A percentile compares a stretch with the other conserved stretches of the same genome.
These are phyloP conservation scores for Niebla homalea DNA, from an alignment of 495 filamentous ascomycete species.

Conservation along the genomic window DNA sequence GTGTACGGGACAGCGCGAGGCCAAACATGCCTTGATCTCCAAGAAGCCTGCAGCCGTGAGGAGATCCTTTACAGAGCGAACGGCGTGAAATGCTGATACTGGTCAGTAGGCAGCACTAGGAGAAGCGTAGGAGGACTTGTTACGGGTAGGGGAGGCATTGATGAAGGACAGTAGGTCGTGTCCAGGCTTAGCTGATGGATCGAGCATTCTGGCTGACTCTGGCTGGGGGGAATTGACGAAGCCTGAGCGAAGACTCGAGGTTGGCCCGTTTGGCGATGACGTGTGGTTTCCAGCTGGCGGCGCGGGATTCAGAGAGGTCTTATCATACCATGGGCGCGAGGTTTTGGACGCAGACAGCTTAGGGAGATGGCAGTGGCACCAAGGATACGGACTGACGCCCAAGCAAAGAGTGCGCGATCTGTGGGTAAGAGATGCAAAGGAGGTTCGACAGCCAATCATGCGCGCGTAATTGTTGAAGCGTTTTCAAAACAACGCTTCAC, in stretches of 20 bases:
- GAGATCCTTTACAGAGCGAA: slow-evolving; percentile 59
- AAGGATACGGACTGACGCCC: no score
- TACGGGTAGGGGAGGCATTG: slow-evolving; percentile 89
- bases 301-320: no score
- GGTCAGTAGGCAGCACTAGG: not conserved
- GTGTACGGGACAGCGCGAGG: not conserved
- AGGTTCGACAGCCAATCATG: no score
- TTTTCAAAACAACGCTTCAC: no score
- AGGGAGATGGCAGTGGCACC: no score
- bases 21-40: slow-evolving; percentile 51
- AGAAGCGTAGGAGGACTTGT: not conserved
- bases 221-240: not conserved
- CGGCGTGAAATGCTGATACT: slow-evolving; percentile 81
- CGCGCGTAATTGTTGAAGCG: no score
- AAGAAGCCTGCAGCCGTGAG: slow-evolving; percentile 73
- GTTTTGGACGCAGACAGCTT: no score
- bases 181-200: slow-evolving; percentile 47
- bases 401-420: no score
- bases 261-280: not conserved
- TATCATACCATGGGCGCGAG: no score
- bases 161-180: slow-evolving; percentile 86
- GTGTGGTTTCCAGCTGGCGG: no score
- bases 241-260: not conserved
- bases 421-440: no score
- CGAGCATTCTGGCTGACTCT: slow-evolving; percentile 33